These are phyloP conservation scores for Erodium texanum DNA, from an alignment of 441 rosid genomes.

Conservation along the genomic window DNA sequence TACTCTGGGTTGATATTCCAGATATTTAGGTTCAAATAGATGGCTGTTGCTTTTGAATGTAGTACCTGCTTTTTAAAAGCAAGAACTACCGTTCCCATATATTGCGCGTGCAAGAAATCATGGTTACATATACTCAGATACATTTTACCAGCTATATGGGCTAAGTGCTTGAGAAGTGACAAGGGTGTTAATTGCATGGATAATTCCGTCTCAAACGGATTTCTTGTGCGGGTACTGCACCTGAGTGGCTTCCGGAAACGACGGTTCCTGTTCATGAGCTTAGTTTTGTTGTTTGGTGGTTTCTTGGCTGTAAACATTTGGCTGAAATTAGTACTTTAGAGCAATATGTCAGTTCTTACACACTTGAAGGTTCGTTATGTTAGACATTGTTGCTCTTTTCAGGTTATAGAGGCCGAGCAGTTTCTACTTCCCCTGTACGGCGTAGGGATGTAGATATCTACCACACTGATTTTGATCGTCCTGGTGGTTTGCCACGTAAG, in stretches of 20 bases:
- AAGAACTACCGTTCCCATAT: conserved; percentile 12
- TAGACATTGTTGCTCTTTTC: conserved; percentile 29
- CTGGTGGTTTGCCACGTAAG: conserved; percentile 37
- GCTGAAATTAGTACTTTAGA: conserved; percentile 17
- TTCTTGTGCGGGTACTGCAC: conserved; percentile 12
- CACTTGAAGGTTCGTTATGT: conserved; percentile 22
- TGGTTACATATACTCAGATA: no score
- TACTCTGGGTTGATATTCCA: conserved; percentile 21
- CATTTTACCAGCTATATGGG: no score
- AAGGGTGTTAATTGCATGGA: conserved; percentile 13
- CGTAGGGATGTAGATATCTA: conserved; percentile 47
- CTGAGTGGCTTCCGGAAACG: conserved; percentile 21
- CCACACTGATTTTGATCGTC: conserved; percentile 49
- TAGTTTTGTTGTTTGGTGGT: conserved; percentile 21
- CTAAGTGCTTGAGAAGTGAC: no score
- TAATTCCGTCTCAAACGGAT: conserved; percentile 1
- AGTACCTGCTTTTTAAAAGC: conserved; percentile 20
- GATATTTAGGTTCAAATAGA: conserved; percentile 25
- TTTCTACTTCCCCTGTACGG: conserved; percentile 64
- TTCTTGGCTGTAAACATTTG: conserved; percentile 17
- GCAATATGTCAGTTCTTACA: conserved; percentile 15
- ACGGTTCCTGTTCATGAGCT: conserved; percentile 22
- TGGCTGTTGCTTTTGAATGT: conserved; percentile 22
- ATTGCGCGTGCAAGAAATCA: conserved; percentile 14
- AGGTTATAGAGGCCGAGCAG: conserved; percentile 70